Base-by-base conservation (phyloP, 257 asterid genomes). In the Gynochthodes officinalis region DNA sequence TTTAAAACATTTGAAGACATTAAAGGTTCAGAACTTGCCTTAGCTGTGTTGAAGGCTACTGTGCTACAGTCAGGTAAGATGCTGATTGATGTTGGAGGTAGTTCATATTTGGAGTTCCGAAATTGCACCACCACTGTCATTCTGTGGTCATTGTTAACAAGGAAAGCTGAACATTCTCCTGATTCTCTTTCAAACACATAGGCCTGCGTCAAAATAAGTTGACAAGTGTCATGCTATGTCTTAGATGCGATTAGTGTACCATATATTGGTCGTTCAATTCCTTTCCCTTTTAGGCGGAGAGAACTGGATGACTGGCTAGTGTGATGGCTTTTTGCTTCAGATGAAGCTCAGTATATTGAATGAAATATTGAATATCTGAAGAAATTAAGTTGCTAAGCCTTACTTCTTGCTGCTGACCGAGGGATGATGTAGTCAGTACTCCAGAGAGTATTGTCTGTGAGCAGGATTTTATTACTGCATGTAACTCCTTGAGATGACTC, bases 141-240 rank as follows among this genome's bases (percentile, higher is more conserved):
- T 52, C 2, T 55, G 7, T 32, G 68, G 72, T 86, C 87, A 44
- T 61, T 70, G 79, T 93, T 93, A 71, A 89, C 81, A 5, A 93
- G 96, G 85, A 91, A 88, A 37, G 98, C 97, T 71, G 92, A 90
- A 77, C 98, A 93, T 79, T 79, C 86, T 67, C 87, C 88, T 0
- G 82, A 70, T 8, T 79, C 84, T 72, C 85, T 80, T 11, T 21
- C 55, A 59, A 86, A 91, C 52, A 85, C 82, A 46, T 84, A 87
- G 10, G 90, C 98, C 98, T 93, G 72, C 40, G 39, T 70, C 27
- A 21, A 70, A 58, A 64, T 49, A n/a, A 58, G 52, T 1, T 64
- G 16, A 73, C 9, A 23, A 44, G 21, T 30, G 11, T 28, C 2
- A 30, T 7, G 5, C 5, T 42, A 32, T 53, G 3, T 60, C 21